These are phyloP conservation scores for Agarophyton chilense DNA, from an alignment of 23 red algal species.

Conservation along the genomic window DNA sequence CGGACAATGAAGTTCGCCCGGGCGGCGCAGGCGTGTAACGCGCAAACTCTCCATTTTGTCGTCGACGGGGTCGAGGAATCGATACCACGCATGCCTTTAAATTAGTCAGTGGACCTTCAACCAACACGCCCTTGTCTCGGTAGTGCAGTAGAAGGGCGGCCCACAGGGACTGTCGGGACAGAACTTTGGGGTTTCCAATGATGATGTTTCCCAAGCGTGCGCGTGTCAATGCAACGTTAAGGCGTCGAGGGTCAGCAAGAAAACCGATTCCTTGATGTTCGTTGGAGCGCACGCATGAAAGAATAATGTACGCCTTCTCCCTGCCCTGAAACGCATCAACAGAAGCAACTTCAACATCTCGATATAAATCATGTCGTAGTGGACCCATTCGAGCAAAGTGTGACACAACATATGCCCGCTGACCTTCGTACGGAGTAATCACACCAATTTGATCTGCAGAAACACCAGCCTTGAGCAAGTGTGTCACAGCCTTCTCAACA, in stretches of 20 bases:
- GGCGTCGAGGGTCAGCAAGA: slow-evolving; percentile 88
- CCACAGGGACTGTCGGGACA: slow-evolving; percentile 80
- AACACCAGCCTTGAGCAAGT: slow-evolving; percentile 80
- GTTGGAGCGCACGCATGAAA: slow-evolving; percentile 90
- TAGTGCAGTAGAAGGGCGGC: slow-evolving; percentile 78
- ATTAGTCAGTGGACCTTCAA: slow-evolving; percentile 85
- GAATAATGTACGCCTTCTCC: slow-evolving; percentile 91
- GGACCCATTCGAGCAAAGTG: slow-evolving; percentile 87
- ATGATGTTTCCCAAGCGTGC: slow-evolving; percentile 81
- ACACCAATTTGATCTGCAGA: slow-evolving; percentile 86
- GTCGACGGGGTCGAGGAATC: slow-evolving; percentile 71
- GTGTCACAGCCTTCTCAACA: slow-evolving; percentile 90
- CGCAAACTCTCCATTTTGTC: slow-evolving; percentile 72
- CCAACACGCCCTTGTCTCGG: slow-evolving; percentile 67
- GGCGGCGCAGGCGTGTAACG: slow-evolving; percentile 61
- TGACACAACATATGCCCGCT: slow-evolving; percentile 87
- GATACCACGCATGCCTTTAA: slow-evolving; percentile 74
- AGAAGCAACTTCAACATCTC: slow-evolving; percentile 88
- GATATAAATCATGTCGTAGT: slow-evolving; percentile 85
- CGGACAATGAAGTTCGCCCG: slow-evolving; percentile 42
- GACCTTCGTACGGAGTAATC: slow-evolving; percentile 96
- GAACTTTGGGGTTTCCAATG: slow-evolving; percentile 84
- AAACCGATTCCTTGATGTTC: slow-evolving; percentile 94
- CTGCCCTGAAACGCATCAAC: slow-evolving; percentile 99
- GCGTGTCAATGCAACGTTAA: slow-evolving; percentile 96